Evolutionary conservation across 345 rosid species (phyloP).

Genomic region (Linum trigynum): DNA sequence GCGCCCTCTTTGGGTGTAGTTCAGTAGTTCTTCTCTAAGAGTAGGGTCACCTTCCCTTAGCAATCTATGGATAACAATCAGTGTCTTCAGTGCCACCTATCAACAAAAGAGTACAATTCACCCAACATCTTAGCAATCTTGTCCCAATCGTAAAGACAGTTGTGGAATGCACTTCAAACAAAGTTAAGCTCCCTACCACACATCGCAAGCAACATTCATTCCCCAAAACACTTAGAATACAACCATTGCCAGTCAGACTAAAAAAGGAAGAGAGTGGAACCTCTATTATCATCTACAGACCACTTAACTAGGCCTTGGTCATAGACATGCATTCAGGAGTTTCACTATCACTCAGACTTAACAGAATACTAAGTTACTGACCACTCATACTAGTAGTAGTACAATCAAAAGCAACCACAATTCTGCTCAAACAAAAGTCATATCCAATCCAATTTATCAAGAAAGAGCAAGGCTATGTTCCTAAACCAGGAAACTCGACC

Average conservation of each 20-base stretch:
- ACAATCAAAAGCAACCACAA: too few species aligned
- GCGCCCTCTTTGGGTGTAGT: conserved; percentile 70
- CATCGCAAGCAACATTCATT: too few species aligned
- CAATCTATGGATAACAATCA: conserved; percentile 80
- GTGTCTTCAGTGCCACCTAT: conserved; percentile 89
- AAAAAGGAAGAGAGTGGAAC: too few species aligned
- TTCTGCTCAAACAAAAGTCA: too few species aligned
- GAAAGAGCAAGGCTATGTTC: too few species aligned
- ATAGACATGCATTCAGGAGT: background rate
- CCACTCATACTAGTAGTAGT: background rate
- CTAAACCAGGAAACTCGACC: too few species aligned
- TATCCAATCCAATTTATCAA: too few species aligned
- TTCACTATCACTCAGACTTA: background rate
- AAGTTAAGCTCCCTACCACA: background rate
- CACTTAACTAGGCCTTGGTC: background rate
- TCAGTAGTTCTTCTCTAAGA: conserved; percentile 77
- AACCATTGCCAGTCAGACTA: too few species aligned
- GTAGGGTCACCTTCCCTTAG: conserved; percentile 95
- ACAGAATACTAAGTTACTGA: background rate
- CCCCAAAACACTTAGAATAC: too few species aligned
- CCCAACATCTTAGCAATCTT: background rate
- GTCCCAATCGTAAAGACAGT: background rate
- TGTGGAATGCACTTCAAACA: background rate
- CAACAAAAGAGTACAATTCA: conserved; percentile 1
- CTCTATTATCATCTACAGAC: background rate